Evolutionary conservation across 768 basidiomycete species (phyloP).

Genomic region (Suillus weaverae): DNA sequence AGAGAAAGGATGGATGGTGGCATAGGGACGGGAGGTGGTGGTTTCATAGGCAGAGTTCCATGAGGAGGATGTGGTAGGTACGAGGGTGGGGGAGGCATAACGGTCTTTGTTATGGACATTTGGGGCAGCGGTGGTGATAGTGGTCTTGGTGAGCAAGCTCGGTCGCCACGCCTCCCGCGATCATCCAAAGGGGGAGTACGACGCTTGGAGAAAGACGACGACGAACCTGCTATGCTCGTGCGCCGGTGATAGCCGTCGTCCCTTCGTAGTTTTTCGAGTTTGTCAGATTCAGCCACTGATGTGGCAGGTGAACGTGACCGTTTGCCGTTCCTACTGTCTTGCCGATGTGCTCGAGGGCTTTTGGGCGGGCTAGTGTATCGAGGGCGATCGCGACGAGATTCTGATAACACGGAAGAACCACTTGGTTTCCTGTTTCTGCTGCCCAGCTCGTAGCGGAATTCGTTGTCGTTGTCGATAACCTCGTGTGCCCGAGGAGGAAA

Average conservation of each 20-base stretch:
- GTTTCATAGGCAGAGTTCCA: neutral
- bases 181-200: constrained; percentile 12
- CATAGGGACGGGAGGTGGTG: constrained; percentile 21
- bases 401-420: neutral
- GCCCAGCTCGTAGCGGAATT: constrained; percentile 23
- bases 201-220: constrained; percentile 1
- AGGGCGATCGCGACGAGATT: constrained; percentile 16
- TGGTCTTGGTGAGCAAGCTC: constrained; percentile 11
- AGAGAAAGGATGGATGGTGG: constrained; percentile 16
- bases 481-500: constrained; percentile 21
- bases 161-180: constrained; percentile 8
- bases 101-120: neutral
- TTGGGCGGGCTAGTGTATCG: neutral
- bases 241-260: constrained; percentile 11
- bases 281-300: constrained; percentile 26
- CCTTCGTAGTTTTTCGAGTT: constrained; percentile 22
- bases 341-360: constrained; percentile 12
- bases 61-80: constrained; percentile 23
- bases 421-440: constrained; percentile 12
- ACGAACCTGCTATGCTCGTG: neutral
- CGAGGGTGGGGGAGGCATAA: constrained; percentile 14
- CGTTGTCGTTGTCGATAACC: constrained; percentile 22
- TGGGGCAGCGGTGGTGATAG: constrained; percentile 1
- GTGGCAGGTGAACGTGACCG: constrained; percentile 24
- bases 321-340: constrained; percentile 11